Base-by-base conservation (phyloP, 352 stramenopile species). In the Thraustochytrium sp. region DNA sequence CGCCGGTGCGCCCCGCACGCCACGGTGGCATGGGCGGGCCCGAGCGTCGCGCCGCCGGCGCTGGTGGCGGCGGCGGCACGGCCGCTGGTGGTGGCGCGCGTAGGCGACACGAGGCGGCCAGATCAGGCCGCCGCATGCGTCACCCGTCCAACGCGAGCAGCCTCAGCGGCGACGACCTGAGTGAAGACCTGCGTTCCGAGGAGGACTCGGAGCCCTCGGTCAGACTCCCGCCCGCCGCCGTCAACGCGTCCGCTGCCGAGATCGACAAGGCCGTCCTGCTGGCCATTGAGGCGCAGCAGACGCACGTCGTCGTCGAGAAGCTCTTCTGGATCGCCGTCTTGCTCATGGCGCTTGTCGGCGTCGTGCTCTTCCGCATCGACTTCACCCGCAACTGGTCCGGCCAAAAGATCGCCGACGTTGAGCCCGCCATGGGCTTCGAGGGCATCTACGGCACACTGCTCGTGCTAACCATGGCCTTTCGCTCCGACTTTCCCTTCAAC, bases 401-500 rank as follows among this genome's bases (percentile, higher is more conserved):
- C 16, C 26, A 75, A 1, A 84, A 76, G 51, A 46, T 84, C 31
- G 75, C 29, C 29, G 40, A 84, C 61, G 75, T 61, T 23, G 75
- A 84, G 36, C 75, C 61, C 23, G 55, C 61, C 16, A 59, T 80
- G 59, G 75, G 55, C 8, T 84, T 84, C 59, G 75, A 84, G 34
- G 75, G 75, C n/a, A 56, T 84, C 0, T 84, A 76, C 40, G 55
- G 55, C 38, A 40, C 84, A 0, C 49, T 84, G 31, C 29, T 84
- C 0, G 75, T 84, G 34, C 55, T 84, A 11, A 84, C 75, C 11
- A 76, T 84, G 29, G 75, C 75, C 18, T 84, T 84, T 83, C 55
- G 75, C 13, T 76, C 55, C 18, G 75, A 84, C 29, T 84, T 84
- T 61, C 75, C 75, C 26, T 84, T 84, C 37, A 84, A 84, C 26